Percentiles rank a stretch among this genome's conserved stretches.
Conservation (phyloP, 2,329 filamentous ascomycete species). For the Pseudogymnoascus sp. region DNA sequence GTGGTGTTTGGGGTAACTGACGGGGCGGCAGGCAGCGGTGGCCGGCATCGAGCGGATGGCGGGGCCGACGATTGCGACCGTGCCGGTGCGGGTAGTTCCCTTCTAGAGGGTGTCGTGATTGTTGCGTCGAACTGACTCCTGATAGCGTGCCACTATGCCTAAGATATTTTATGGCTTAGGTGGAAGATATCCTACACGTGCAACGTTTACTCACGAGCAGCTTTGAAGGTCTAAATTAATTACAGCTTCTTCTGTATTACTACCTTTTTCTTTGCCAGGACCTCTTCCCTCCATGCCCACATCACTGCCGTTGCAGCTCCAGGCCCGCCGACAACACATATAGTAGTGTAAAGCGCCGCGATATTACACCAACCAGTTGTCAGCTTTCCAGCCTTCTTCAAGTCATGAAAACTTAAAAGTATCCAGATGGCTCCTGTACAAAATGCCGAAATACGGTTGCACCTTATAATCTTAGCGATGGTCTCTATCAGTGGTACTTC, state of each 20-base stretch:
- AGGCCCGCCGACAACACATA: conserved; percentile 23
- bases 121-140: no score
- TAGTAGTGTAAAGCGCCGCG: conserved; percentile 14
- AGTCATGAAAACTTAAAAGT: conserved; percentile 27
- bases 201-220: background rate
- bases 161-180: no score
- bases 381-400: conserved; percentile 28
- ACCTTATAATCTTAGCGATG: conserved; percentile 15
- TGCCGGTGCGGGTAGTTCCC: no score
- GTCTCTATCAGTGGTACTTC: conserved; percentile 8
- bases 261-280: conserved; percentile 18
- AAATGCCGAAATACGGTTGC: conserved; percentile 22
- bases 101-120: no score
- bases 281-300: conserved; percentile 32
- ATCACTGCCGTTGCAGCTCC: conserved; percentile 25
- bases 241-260: background rate
- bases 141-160: no score
- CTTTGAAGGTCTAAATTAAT: background rate
- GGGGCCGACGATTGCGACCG: no score
- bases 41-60: no score
- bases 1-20: no score
- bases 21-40: no score
- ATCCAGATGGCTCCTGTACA: conserved; percentile 26
- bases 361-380: conserved; percentile 21
- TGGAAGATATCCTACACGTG: background rate